Evolutionary conservation across 768 basidiomycete species (phyloP), one percentile per base, ranked within the genome.

Genomic region (Filobasidium floriforme): DNA sequence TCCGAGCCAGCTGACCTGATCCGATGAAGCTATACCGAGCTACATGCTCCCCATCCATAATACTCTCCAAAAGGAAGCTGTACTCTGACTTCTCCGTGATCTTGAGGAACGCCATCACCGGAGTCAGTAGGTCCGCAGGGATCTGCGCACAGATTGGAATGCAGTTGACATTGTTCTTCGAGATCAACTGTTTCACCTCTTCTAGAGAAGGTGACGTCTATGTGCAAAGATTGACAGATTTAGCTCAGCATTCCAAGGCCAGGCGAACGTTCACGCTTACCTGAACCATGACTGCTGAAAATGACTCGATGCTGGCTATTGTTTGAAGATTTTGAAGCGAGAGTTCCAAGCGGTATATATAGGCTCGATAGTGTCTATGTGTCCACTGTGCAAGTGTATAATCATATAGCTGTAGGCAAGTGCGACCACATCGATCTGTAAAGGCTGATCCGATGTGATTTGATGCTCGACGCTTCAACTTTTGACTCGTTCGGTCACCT

Each of bases 11-110:
- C 83, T 74, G 75, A 94, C 94, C 90, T 77, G 92, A 87, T 44
- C 96, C 96, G 67, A 99, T 88, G 80, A 97, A 98, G 73, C 90
- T 92, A 80, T 94, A 99, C 62, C 96, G 85, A 41, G 89, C 92
- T 59, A 94, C 81, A 75, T 86, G 90, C 81, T 96, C 91, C 49
- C 92, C 93, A 32, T 85, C 88, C 32, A 90, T 83, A 52, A 98
- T 88, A 55, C 90, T 92, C 79, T 99, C 96, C 51, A 99, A 84
- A 57, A 99, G 80, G 79, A 98, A 99, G 76, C 90, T 92, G 81
- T 94, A 90, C 76, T 88, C 89, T 0, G 90, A 90, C 73, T 92
- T 89, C 73, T 92, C 88, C 14, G 93, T 87, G 68, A 98, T 84
- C 65, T 91, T 86, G 59, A 99, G 85, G 79, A 97, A 99, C 7